Conservation (phyloP, 257 asterid species). For the Parsonsia alboflavescens region DNA sequence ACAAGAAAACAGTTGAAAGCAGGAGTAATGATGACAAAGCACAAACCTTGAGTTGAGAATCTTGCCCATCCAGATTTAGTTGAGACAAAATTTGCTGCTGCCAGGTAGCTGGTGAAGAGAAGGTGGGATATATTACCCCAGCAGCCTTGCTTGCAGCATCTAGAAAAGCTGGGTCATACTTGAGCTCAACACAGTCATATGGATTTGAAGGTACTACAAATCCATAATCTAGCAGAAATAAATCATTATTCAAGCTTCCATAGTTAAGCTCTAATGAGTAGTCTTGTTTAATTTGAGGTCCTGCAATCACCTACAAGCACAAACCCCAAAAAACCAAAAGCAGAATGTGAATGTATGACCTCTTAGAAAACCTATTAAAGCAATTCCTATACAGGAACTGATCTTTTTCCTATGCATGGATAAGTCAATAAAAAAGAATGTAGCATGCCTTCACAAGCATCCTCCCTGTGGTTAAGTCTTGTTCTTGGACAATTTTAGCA, state of each 20-base stretch:
- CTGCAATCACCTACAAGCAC: conserved; percentile 65
- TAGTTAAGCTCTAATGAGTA: conserved; percentile 74
- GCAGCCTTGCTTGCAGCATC: conserved; percentile 96
- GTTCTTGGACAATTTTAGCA: conserved; percentile 81
- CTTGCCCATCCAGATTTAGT: conserved; percentile 57
- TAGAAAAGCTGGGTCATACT: conserved; percentile 73
- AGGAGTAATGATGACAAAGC: background rate
- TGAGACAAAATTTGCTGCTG: conserved; percentile 51
- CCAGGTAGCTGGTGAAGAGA: conserved; percentile 83
- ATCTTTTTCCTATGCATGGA: background rate
- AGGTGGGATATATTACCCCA: conserved; percentile 59
- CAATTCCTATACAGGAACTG: background rate
- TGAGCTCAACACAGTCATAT: conserved; percentile 79
- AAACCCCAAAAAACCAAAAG: background rate
- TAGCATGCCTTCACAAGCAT: conserved; percentile 74
- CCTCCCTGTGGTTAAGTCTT: conserved; percentile 49
- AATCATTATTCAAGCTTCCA: conserved; percentile 73
- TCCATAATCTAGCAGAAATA: conserved; percentile 89
- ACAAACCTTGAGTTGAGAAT: conserved; percentile 70
- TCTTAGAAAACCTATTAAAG: background rate
- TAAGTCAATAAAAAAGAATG: background rate
- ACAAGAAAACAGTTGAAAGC: background rate
- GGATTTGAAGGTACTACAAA: conserved; percentile 80
- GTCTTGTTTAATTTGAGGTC: conserved; percentile 45
- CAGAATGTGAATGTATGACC: background rate